A percentile compares a stretch with the other conserved stretches of the same genome.
These are phyloP conservation scores for Scedosporium minutisporum DNA, from an alignment of 2,329 filamentous ascomycete genomes.

Conservation along the genomic window DNA sequence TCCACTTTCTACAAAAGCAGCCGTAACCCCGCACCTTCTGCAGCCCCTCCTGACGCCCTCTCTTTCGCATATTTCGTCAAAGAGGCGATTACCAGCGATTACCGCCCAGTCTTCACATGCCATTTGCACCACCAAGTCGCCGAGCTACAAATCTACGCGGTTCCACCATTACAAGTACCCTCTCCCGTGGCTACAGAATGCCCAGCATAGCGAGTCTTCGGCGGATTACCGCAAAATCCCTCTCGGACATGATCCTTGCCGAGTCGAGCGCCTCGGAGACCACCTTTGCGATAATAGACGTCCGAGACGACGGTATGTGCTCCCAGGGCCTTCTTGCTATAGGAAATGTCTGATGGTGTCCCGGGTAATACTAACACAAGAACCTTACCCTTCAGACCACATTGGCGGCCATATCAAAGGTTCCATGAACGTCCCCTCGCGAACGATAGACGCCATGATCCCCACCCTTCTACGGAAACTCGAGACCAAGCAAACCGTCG, in stretches of 20 bases:
- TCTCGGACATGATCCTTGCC: conserved; percentile 54
- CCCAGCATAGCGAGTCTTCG: conserved; percentile 53
- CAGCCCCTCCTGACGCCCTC: too few species aligned
- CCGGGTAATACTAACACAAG: neutral
- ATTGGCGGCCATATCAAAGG: conserved; percentile 81
- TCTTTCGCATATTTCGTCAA: too few species aligned
- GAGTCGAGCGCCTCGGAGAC: conserved; percentile 27
- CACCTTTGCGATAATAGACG: conserved; percentile 70
- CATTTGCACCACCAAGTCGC: too few species aligned
- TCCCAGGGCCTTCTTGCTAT: neutral
- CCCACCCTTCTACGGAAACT: conserved; percentile 75
- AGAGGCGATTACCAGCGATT: too few species aligned
- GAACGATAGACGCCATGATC: conserved; percentile 63
- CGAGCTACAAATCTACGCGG: neutral
- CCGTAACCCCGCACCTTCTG: too few species aligned
- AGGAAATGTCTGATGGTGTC: too few species aligned
- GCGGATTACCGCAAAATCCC: conserved; percentile 58
- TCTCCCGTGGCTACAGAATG: conserved; percentile 21
- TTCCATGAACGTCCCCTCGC: conserved; percentile 65
- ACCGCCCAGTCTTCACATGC: too few species aligned
- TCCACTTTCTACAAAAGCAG: too few species aligned
- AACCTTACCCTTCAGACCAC: conserved; percentile 49
- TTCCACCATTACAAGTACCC: neutral
- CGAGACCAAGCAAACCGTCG: conserved; percentile 66
- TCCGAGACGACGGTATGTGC: conserved; percentile 65